Conservation (phyloP, 129 eudicot genomes). For the Oenanthe sinensis region DNA sequence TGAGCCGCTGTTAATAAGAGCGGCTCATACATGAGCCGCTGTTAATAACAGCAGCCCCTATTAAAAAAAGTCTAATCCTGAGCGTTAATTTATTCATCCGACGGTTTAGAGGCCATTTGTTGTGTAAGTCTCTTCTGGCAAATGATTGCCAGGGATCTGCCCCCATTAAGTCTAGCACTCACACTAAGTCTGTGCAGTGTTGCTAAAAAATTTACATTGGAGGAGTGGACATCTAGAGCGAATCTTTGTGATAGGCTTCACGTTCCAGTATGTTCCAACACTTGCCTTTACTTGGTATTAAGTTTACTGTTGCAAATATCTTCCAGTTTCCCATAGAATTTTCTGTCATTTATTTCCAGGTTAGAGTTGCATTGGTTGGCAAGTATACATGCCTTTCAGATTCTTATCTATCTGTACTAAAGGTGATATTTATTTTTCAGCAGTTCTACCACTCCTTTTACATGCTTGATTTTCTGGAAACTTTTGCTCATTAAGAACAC, state of each 20-base stretch:
- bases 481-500: neutral
- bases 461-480: neutral
- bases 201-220: constrained; percentile 27
- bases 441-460: neutral
- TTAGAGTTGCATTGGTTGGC: constrained; percentile 59
- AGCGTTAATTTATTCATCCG: too few relatives aligned
- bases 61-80: too few relatives aligned
- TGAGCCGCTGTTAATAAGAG: too few relatives aligned
- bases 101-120: too few relatives aligned
- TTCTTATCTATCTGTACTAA: constrained; percentile 52
- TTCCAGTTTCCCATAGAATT: neutral
- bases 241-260: constrained; percentile 35
- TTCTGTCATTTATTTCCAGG: constrained; percentile 22
- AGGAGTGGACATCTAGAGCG: constrained; percentile 47
- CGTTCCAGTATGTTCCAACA: constrained; percentile 24
- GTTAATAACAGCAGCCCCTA: too few relatives aligned
- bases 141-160: too few relatives aligned
- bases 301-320: neutral
- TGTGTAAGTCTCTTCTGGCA: too few relatives aligned
- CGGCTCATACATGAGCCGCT: too few relatives aligned
- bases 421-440: constrained; percentile 21
- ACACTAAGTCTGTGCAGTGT: constrained; percentile 10
- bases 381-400: constrained; percentile 59
- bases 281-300: neutral
- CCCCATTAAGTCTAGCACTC: neutral